A percentile compares a stretch with the other conserved stretches of the same genome.
Conservation (phyloP, 2,329 filamentous ascomycete species). For the Tolypocladium endophyticum region DNA sequence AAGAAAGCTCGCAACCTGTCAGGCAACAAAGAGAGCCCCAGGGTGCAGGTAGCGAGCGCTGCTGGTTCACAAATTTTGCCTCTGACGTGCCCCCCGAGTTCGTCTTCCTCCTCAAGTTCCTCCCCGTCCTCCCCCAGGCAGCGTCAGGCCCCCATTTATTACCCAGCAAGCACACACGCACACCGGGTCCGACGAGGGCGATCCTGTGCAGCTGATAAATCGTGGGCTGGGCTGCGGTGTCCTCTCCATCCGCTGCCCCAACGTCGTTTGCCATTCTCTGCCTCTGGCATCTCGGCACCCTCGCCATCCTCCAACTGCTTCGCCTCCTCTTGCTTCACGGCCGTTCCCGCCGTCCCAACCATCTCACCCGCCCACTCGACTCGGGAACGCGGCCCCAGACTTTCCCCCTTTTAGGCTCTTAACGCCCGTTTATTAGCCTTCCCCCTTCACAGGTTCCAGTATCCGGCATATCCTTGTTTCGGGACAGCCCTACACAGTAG, state of each 20-base stretch:
- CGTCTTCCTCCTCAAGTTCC: background rate
- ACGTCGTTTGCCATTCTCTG: background rate
- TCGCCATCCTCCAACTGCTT: background rate
- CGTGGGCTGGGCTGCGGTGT: conserved; percentile 10
- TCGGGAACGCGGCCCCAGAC: background rate
- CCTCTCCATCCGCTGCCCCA: background rate
- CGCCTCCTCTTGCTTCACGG: background rate
- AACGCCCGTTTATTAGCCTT: conserved; percentile 20
- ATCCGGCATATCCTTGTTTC: conserved; percentile 30
- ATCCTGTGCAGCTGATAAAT: conserved; percentile 18
- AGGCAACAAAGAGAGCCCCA: background rate
- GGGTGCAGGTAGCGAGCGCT: background rate
- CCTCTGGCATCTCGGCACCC: background rate
- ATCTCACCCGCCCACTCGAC: background rate
- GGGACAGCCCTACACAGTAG: conserved; percentile 18
- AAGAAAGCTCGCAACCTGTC: background rate
- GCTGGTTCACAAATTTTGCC: background rate
- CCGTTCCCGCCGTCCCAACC: background rate
- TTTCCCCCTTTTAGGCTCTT: conserved; percentile 9
- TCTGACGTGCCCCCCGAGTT: background rate
- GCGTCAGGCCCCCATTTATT: background rate
- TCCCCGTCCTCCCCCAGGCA: background rate
- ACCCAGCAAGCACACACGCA: background rate
- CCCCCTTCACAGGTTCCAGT: conserved; percentile 11
- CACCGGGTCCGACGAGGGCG: background rate